phyloP scores from a whole-genome alignment of 805 yeast genomes.

The Barnettozyma salicaria region DNA sequence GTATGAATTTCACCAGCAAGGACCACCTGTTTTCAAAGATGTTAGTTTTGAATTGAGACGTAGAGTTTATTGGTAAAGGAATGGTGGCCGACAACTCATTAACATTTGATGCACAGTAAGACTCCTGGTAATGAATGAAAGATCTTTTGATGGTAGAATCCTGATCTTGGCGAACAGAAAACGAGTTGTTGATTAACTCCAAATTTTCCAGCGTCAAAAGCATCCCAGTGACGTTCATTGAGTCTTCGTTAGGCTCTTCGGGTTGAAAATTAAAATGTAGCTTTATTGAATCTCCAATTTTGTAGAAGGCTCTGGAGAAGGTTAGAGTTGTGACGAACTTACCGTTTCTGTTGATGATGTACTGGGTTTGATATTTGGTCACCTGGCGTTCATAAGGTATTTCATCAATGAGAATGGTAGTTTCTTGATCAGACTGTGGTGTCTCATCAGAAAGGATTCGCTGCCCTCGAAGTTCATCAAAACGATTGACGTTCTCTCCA shows the following conservation, averaged over 20 bases:
- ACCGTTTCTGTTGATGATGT: conserved; percentile 37
- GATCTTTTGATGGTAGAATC: background rate
- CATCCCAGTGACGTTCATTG: conserved; percentile 34
- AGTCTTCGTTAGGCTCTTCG: background rate
- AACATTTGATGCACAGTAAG: conserved; percentile 27
- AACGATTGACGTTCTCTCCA: conserved; percentile 15
- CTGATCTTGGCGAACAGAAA: conserved; percentile 13
- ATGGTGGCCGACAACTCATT: conserved; percentile 26
- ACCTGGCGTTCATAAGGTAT: conserved; percentile 20
- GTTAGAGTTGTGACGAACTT: conserved; percentile 34
- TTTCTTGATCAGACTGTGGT: conserved; percentile 6
- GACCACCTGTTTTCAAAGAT: conserved; percentile 36
- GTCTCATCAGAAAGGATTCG: background rate
- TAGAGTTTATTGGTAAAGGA: conserved; percentile 30
- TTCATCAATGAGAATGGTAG: conserved; percentile 12
- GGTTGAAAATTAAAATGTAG: conserved; percentile 31
- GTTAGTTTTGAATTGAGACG: conserved; percentile 36
- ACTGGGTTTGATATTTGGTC: conserved; percentile 29
- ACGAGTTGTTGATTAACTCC: conserved; percentile 32
- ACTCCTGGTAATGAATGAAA: conserved; percentile 27
- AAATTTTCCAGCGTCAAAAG: conserved; percentile 30
- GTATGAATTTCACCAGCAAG: conserved; percentile 31
- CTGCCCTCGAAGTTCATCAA: conserved; percentile 1
- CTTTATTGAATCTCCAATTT: conserved; percentile 40
- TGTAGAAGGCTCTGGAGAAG: conserved; percentile 35